Percentiles rank a stretch among this genome's conserved stretches.
phyloP scores from a whole-genome alignment of 2,329 filamentous ascomycete species.

The Fusarium longipes region DNA sequence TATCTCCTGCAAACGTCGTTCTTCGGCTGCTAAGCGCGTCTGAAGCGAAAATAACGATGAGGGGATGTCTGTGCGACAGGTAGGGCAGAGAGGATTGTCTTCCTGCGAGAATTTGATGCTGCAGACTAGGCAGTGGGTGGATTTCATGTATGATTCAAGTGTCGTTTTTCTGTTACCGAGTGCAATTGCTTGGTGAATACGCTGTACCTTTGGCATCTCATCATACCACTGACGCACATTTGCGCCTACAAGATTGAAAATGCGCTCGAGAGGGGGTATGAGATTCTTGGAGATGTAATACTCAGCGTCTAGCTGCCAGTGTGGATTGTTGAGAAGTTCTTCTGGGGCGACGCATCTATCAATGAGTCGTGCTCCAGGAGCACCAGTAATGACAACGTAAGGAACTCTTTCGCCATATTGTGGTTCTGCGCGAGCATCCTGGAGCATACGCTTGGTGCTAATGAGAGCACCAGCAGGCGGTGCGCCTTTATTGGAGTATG shows the following conservation, averaged over 20 bases:
- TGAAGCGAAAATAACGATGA: conserved; percentile 73
- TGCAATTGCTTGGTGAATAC: conserved; percentile 61
- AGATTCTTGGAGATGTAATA: conserved; percentile 98
- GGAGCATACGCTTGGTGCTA: conserved; percentile 85
- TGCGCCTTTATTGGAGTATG: conserved; percentile 79
- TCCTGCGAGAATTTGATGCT: conserved; percentile 46
- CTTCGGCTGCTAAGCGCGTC: conserved; percentile 68
- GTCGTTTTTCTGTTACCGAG: conserved; percentile 69
- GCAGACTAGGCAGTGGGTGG: conserved; percentile 83
- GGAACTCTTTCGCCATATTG: conserved; percentile 96
- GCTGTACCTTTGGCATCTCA: conserved; percentile 93
- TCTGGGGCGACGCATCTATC: conserved; percentile 93
- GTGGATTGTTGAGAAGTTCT: conserved; percentile 78
- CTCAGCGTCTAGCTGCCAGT: conserved; percentile 87
- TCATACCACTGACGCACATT: conserved; percentile 94
- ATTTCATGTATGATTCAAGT: conserved; percentile 93
- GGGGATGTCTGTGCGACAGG: conserved; percentile 66
- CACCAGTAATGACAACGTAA: conserved; percentile 91
- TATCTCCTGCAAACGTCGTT: conserved; percentile 73
- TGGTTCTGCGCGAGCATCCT: conserved; percentile 86
- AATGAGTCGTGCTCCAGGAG: conserved; percentile 84
- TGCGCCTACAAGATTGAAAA: conserved; percentile 95
- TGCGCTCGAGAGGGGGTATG: conserved; percentile 92
- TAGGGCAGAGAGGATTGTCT: conserved; percentile 63
- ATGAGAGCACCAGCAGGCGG: conserved; percentile 90